Conservation (phyloP, 495 filamentous ascomycete species). For the Aspergillus cavernicola region DNA sequence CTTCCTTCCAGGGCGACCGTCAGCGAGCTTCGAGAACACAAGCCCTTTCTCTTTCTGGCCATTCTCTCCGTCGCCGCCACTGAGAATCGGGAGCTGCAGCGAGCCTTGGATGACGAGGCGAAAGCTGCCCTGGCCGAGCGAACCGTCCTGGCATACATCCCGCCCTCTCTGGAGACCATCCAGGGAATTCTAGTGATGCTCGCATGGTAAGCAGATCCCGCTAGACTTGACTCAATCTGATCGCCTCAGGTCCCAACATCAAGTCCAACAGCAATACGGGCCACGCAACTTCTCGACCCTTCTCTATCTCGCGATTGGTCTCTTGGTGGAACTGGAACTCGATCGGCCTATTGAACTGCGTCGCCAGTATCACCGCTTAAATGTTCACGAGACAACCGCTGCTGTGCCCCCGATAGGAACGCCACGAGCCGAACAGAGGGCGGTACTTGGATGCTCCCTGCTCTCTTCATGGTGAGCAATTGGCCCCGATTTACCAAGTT, state of each 20-base stretch:
- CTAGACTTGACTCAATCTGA: neutral
- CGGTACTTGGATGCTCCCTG: constrained; percentile 22
- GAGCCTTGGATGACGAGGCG: constrained; percentile 32
- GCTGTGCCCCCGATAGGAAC: neutral
- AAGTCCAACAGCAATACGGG: constrained; percentile 20
- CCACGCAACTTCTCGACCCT: constrained; percentile 37
- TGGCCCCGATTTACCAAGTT: neutral
- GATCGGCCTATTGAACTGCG: constrained; percentile 24
- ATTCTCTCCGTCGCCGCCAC: constrained; percentile 38
- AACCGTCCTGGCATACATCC: constrained; percentile 32
- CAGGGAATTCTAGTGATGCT: constrained; percentile 23
- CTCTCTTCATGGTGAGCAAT: constrained; percentile 19
- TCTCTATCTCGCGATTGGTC: constrained; percentile 39
- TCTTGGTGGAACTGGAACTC: constrained; percentile 40
- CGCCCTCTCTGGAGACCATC: constrained; percentile 40
- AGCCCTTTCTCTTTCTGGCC: constrained; percentile 33
- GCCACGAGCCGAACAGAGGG: constrained; percentile 18
- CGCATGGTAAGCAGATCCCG: constrained; percentile 3
- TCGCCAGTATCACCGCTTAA: neutral
- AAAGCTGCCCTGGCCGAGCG: constrained; percentile 18
- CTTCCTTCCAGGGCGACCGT: constrained; percentile 20
- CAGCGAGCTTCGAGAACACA: constrained; percentile 21
- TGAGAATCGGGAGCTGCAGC: constrained; percentile 33
- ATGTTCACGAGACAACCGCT: neutral
- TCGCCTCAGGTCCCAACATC: constrained; percentile 18